Percentiles rank a stretch among this genome's conserved stretches.
These are phyloP conservation scores for Limtongia smithiae DNA, from an alignment of 805 yeast species.

Conservation along the genomic window DNA sequence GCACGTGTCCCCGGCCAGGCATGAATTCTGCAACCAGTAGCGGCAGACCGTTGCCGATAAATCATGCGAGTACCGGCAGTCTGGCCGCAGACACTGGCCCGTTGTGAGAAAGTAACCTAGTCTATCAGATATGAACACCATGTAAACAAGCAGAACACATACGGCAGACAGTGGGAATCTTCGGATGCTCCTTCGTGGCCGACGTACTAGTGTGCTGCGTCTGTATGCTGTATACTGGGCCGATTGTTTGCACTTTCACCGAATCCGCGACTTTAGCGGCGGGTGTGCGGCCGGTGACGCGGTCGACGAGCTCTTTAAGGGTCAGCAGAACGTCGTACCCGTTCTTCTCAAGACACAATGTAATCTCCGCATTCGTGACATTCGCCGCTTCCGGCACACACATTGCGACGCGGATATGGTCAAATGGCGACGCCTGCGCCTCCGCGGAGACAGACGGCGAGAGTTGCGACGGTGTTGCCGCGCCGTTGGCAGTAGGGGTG, in stretches of 20 bases:
- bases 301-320: constrained; percentile 17
- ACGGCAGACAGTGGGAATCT: constrained; percentile 27
- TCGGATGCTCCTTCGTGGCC: constrained; percentile 14
- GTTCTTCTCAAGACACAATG: constrained; percentile 11
- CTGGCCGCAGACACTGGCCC: constrained; percentile 45
- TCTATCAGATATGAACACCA: not conserved
- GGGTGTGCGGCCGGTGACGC: constrained; percentile 4
- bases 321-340: constrained; percentile 20
- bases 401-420: constrained; percentile 22
- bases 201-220: not conserved
- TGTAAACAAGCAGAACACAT: not conserved
- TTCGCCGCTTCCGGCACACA: constrained; percentile 5
- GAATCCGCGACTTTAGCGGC: not conserved
- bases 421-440: constrained; percentile 20
- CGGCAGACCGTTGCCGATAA: constrained; percentile 43
- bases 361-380: constrained; percentile 11
- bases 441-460: not conserved
- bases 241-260: constrained; percentile 23
- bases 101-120: constrained; percentile 40
- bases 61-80: constrained; percentile 48
- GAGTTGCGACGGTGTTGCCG: not conserved
- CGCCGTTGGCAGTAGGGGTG: not conserved
- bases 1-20: constrained; percentile 45
- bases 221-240: constrained; percentile 21
- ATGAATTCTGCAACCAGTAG: constrained; percentile 47